These are phyloP conservation scores for Sporothrix humicola DNA, from an alignment of 2,329 filamentous ascomycete species.

Conservation along the genomic window DNA sequence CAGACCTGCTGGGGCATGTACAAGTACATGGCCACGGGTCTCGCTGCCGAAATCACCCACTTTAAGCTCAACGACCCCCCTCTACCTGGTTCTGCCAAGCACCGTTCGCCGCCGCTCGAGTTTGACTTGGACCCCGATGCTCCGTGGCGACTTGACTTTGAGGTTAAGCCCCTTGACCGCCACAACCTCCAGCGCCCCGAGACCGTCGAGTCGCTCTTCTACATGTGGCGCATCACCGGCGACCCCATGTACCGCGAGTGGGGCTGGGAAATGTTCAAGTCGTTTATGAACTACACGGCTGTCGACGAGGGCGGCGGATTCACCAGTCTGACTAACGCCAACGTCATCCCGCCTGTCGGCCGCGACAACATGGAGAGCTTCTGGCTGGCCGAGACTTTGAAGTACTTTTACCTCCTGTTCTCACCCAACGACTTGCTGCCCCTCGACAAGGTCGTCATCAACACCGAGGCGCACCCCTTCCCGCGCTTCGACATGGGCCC, in stretches of 20 bases:
- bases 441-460: conserved; percentile 86
- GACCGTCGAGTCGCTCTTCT: conserved; percentile 94
- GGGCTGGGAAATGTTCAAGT: conserved; percentile 98
- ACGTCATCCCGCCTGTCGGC: conserved; percentile 68
- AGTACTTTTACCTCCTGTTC: conserved; percentile 97
- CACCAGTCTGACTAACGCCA: conserved; percentile 78
- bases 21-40: conserved; percentile 82
- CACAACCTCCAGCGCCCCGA: conserved; percentile 96
- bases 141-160: conserved; percentile 77
- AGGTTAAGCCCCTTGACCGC: conserved; percentile 78
- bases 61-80: conserved; percentile 78
- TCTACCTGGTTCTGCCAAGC: conserved; percentile 61
- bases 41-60: conserved; percentile 94
- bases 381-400: conserved; percentile 97
- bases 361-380: conserved; percentile 99
- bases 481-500: conserved; percentile 83
- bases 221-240: conserved; percentile 98
- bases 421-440: conserved; percentile 81
- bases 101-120: conserved; percentile 54
- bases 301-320: conserved; percentile 81
- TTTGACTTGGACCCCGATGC: conserved; percentile 61
- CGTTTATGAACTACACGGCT: conserved; percentile 84
- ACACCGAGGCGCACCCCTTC: conserved; percentile 92
- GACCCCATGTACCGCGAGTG: conserved; percentile 89
- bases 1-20: conserved; percentile 99